Evolutionary conservation across 768 basidiomycete genomes (phyloP).

Genomic region (Tricholoma saponaceum): DNA sequence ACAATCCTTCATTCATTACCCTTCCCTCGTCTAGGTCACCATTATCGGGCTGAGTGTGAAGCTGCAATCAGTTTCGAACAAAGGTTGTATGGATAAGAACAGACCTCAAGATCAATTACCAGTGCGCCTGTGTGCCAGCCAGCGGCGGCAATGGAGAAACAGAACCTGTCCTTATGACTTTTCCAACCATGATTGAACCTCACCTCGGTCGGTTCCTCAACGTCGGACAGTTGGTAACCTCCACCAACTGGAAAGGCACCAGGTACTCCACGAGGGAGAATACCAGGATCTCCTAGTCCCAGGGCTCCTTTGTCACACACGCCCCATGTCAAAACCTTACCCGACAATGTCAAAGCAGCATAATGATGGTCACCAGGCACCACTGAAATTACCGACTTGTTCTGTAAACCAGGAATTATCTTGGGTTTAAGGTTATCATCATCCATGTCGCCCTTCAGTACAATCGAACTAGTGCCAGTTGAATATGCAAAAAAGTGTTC

Average conservation of each 20-base stretch:
- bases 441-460: slow-evolving; percentile 63
- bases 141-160: slow-evolving; percentile 74
- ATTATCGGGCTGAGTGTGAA: slow-evolving; percentile 26
- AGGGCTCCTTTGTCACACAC: slow-evolving; percentile 73
- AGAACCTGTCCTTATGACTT: slow-evolving; percentile 56
- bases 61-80: not conserved
- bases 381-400: slow-evolving; percentile 77
- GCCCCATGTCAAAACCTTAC: slow-evolving; percentile 82
- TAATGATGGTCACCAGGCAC: slow-evolving; percentile 92
- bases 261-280: slow-evolving; percentile 47
- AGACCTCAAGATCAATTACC: slow-evolving; percentile 79
- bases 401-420: slow-evolving; percentile 71
- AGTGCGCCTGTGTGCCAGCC: slow-evolving; percentile 94
- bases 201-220: slow-evolving; percentile 64
- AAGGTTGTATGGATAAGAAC: slow-evolving; percentile 7
- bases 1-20: slow-evolving; percentile 22
- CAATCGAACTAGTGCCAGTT: slow-evolving; percentile 62
- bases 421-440: slow-evolving; percentile 42
- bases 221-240: slow-evolving; percentile 35
- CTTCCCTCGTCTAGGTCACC: slow-evolving; percentile 34
- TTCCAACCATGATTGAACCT: slow-evolving; percentile 61
- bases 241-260: slow-evolving; percentile 50
- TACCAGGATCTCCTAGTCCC: slow-evolving; percentile 75
- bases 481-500: slow-evolving; percentile 80
- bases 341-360: slow-evolving; percentile 75